Conservation (phyloP, 257 asterid species). For the Scutellaria barbata region DNA sequence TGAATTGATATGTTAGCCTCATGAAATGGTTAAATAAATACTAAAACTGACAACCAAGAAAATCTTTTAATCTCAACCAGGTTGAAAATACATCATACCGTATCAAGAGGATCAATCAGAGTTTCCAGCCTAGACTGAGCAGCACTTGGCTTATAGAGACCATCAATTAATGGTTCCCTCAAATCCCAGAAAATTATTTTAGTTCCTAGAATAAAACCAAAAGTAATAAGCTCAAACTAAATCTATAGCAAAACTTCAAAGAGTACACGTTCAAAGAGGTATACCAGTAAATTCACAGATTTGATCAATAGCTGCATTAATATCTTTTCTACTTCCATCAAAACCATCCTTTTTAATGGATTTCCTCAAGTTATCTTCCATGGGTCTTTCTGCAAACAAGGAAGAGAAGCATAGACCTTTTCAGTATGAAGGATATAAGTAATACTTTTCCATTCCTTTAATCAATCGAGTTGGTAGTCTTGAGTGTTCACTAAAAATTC, state of each 20-base stretch:
- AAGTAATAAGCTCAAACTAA: conserved; percentile 23
- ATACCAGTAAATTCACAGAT: conserved; percentile 90
- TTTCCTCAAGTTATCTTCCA: conserved; percentile 49
- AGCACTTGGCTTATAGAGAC: conserved; percentile 83
- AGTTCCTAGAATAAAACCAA: conserved; percentile 56
- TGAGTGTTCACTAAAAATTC: not conserved
- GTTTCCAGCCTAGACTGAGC: conserved; percentile 79
- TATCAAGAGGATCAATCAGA: conserved; percentile 82
- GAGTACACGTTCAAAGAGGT: conserved; percentile 21
- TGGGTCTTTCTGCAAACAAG: conserved; percentile 54
- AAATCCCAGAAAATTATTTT: conserved; percentile 92
- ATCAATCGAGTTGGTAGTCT: conserved; percentile 12
- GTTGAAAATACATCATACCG: conserved; percentile 51
- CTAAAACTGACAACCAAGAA: not conserved
- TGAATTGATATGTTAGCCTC: not conserved
- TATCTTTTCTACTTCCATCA: conserved; percentile 94
- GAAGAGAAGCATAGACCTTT: conserved; percentile 32
- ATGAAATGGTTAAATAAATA: not conserved
- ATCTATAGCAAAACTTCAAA: conserved; percentile 17
- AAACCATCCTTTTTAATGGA: conserved; percentile 71
- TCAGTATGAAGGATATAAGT: not conserved
- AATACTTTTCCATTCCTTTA: not conserved
- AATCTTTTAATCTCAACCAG: not conserved
- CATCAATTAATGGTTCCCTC: conserved; percentile 84
- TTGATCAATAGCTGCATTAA: conserved; percentile 81